Evolutionary conservation across 192 early-diverging fungal species (phyloP).

Genomic region (Gryganskiella cystojenkinii): DNA sequence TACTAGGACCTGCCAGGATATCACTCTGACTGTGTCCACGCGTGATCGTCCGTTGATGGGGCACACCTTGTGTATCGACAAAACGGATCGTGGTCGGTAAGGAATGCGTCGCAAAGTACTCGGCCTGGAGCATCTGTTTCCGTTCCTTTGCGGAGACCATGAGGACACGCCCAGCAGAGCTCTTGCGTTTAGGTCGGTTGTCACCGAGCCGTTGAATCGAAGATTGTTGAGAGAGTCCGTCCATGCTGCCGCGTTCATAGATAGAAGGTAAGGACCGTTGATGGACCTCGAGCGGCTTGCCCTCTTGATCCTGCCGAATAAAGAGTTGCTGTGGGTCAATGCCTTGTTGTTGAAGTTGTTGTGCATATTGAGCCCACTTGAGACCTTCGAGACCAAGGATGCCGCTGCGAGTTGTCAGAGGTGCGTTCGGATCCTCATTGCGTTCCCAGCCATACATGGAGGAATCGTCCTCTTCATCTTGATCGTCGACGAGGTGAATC

Average conservation of each 20-base stretch:
- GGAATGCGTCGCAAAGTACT: constrained; percentile 40
- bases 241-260: neutral
- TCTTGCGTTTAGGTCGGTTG: constrained; percentile 12
- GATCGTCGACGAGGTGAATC: constrained; percentile 40
- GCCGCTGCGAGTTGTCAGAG: constrained; percentile 30
- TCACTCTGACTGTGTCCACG: neutral
- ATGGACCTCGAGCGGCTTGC: constrained; percentile 8
- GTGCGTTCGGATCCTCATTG: constrained; percentile 36
- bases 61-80: constrained; percentile 35
- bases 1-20: neutral
- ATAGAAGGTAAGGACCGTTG: neutral
- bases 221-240: constrained; percentile 9
- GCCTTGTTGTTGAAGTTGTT: constrained; percentile 12
- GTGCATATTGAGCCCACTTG: constrained; percentile 39
- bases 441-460: constrained; percentile 47
- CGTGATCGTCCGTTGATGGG: constrained; percentile 24
- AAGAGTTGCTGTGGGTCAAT: neutral
- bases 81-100: constrained; percentile 35
- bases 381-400: constrained; percentile 39
- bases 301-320: constrained; percentile 19
- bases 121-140: constrained; percentile 48
- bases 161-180: constrained; percentile 13
- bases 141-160: constrained; percentile 46
- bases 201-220: constrained; percentile 17
- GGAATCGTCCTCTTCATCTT: constrained; percentile 20